These are phyloP conservation scores for Acmispon strigosus DNA, from an alignment of 306 rosid genomes.

Conservation along the genomic window DNA sequence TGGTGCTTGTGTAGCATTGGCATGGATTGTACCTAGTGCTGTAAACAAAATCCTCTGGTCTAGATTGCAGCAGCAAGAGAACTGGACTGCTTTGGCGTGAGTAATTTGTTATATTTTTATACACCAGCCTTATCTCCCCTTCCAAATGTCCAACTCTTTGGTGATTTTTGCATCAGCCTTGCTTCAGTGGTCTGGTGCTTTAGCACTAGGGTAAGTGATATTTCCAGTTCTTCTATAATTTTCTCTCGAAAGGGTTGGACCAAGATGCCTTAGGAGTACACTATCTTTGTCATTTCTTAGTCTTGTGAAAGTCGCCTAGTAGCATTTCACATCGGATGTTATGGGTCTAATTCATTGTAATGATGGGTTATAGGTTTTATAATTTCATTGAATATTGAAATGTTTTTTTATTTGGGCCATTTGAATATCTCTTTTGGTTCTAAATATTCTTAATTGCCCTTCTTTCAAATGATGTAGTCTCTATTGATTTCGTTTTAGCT, in stretches of 20 bases:
- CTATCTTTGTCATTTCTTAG: too few relatives aligned
- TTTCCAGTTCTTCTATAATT: not conserved
- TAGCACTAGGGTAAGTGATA: slow-evolving; percentile 69
- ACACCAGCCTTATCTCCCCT: not conserved
- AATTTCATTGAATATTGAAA: not conserved
- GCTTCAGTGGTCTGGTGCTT: slow-evolving; percentile 94
- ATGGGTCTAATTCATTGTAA: too few relatives aligned
- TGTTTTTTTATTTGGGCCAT: not conserved
- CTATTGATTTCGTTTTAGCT: not conserved
- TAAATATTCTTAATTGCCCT: not conserved
- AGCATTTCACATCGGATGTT: too few relatives aligned
- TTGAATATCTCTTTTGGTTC: not conserved
- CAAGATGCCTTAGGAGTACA: too few relatives aligned
- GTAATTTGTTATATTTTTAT: slow-evolving; percentile 17
- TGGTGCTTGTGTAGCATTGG: slow-evolving; percentile 81
- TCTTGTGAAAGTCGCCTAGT: too few relatives aligned
- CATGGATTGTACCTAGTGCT: slow-evolving; percentile 86
- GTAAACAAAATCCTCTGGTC: slow-evolving; percentile 90
- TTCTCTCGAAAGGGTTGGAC: not conserved
- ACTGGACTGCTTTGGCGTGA: slow-evolving; percentile 86
- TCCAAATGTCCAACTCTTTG: slow-evolving; percentile 13
- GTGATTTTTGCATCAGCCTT: slow-evolving; percentile 70
- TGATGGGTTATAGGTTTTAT: too few relatives aligned
- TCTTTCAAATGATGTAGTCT: not conserved
- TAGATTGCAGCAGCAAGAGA: slow-evolving; percentile 79